phyloP scores from a whole-genome alignment of 257 asterid genomes.

The Gentiana dahurica region DNA sequence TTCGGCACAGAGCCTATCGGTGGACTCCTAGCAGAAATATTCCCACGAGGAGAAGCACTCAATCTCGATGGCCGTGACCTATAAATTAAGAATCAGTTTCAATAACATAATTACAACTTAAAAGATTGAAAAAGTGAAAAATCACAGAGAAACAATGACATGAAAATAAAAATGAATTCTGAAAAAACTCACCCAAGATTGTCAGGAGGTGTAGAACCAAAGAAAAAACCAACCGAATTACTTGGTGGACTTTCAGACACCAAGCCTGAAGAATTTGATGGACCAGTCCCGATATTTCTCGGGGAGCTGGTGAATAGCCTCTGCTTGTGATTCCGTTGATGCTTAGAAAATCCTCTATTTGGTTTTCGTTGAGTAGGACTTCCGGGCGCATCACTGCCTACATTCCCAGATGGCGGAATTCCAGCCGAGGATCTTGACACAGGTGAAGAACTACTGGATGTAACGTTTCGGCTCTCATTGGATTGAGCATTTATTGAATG shows the following conservation, averaged over 20 bases:
- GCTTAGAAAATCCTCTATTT: constrained; percentile 51
- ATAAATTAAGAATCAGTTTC: constrained; percentile 17
- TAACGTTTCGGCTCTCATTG: constrained; percentile 37
- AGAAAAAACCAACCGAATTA: constrained; percentile 83
- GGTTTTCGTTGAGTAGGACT: constrained; percentile 42
- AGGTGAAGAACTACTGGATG: constrained; percentile 26
- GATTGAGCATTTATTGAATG: constrained; percentile 25
- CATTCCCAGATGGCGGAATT: constrained; percentile 23
- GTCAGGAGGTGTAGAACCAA: constrained; percentile 87
- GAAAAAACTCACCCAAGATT: constrained; percentile 48
- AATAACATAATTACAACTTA: constrained; percentile 1
- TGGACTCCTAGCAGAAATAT: constrained; percentile 52
- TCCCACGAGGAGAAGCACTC: constrained; percentile 70
- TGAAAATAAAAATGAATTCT: background rate
- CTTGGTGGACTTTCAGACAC: constrained; percentile 70
- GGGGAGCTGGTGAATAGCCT: constrained; percentile 47
- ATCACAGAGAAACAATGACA: background rate
- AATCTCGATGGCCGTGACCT: constrained; percentile 32
- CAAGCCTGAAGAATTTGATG: constrained; percentile 24
- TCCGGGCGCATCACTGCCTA: constrained; percentile 32
- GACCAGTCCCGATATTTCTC: constrained; percentile 40
- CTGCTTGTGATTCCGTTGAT: constrained; percentile 45
- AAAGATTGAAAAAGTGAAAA: background rate
- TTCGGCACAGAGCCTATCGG: constrained; percentile 81
- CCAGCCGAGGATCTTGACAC: constrained; percentile 26